Base-by-base conservation (phyloP, 805 yeast species). In the Candida vaughaniae region DNA sequence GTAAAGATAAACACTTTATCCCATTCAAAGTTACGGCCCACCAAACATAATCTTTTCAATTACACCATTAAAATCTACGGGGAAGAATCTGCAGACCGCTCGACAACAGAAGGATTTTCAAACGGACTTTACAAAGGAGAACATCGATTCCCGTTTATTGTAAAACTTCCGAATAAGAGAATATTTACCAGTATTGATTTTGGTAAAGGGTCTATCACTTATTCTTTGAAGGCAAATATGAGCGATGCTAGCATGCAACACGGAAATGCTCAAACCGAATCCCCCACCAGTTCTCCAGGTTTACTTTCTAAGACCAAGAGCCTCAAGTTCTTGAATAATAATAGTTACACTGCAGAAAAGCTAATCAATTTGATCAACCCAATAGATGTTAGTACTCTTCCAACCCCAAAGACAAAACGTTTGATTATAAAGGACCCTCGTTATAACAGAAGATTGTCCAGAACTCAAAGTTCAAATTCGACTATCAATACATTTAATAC, bases 121-220 rank as follows among this genome's bases (percentile, higher is more conserved):
- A 66, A 59, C 40, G 85, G 85, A 0, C 56, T 85, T n/a, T 74
- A 78, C 14, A 78, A 79, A 51, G 96, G 96, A 28, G 91, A 85
- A 53, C 96, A 89, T 59, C 64, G 86, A 23, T 89, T 90, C 55
- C 95, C 95, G 15, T 90, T 89, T 53, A 77, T 83, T 32, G 85
- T 89, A 29, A 82, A 78, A 48, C 69, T 89, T n/a, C 96, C 96
- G 1, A 73, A 72, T 47, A 78, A 77, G 45, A 75, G 84, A 46
- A 73, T 86, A 3, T 82, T 71, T 57, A 84, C 93, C 16, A 79
- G 88, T 34, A 74, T 89, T 17, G 81, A 80, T 46, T 89, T 89
- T 49, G 96, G 90, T 48, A 79, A 80, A 49, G 96, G 97, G n/a
- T 75, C 86, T 14, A 85, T 89, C 11, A 58, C 74, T 3, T 89